Evolutionary conservation across 2,329 filamentous ascomycete genomes (phyloP).

Genomic region (Biscogniauxia sp.): DNA sequence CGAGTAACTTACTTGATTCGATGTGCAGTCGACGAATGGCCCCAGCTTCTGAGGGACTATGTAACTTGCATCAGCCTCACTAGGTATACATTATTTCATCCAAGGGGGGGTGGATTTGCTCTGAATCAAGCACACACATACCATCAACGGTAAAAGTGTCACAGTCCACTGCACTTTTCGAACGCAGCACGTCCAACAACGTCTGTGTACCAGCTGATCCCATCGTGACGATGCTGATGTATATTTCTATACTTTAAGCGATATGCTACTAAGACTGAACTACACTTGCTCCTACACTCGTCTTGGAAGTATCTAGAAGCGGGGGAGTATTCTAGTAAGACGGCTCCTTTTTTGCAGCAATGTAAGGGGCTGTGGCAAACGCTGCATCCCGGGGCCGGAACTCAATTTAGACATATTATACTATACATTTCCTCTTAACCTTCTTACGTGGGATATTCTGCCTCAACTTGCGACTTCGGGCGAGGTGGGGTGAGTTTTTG

Average conservation of each 20-base stretch:
- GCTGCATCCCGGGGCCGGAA: neutral
- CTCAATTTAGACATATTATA: neutral
- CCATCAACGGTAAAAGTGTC: constrained; percentile 50
- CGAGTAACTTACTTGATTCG: constrained; percentile 45
- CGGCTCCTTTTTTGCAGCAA: too few relatives aligned
- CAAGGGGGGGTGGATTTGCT: neutral
- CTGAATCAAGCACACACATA: constrained; percentile 15
- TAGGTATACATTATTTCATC: neutral
- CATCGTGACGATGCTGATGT: constrained; percentile 9
- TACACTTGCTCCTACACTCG: neutral
- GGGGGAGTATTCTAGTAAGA: neutral
- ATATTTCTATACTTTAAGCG: neutral
- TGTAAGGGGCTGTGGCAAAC: neutral
- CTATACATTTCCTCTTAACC: neutral
- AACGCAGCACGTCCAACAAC: constrained; percentile 43
- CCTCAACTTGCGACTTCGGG: constrained; percentile 16
- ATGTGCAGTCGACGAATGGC: constrained; percentile 52
- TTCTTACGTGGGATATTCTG: constrained; percentile 1
- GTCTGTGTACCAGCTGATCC: constrained; percentile 19
- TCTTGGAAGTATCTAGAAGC: neutral
- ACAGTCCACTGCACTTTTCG: constrained; percentile 46
- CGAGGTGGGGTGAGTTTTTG: constrained; percentile 16
- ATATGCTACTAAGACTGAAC: neutral
- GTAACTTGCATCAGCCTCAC: neutral
- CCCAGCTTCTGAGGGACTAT: constrained; percentile 44